Percentiles rank a stretch among this genome's conserved stretches.
These are phyloP conservation scores for Periconia sp. DNA, from an alignment of 2,329 filamentous ascomycete species.

Conservation along the genomic window DNA sequence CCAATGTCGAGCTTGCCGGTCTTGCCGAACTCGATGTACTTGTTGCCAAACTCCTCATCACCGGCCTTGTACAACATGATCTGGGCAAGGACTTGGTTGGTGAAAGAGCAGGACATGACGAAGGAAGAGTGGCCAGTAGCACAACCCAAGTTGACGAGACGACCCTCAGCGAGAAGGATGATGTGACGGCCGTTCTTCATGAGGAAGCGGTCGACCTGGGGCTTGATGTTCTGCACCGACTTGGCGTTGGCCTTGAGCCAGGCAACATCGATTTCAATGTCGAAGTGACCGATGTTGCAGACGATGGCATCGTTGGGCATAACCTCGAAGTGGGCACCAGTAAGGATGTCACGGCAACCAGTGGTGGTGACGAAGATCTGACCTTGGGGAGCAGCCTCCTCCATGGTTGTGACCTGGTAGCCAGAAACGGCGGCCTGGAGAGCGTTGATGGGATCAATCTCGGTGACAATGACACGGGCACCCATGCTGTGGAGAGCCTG, in stretches of 20 bases:
- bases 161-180: conserved; percentile 97
- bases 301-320: conserved; percentile 99
- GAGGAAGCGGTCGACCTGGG: conserved; percentile 96
- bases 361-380: conserved; percentile 99
- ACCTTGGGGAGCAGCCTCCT: conserved; percentile 83
- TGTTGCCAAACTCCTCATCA: conserved; percentile 83
- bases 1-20: conserved; percentile 85
- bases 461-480: conserved; percentile 92
- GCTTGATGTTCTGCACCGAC: conserved; percentile 98
- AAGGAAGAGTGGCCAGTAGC: conserved; percentile 99
- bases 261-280: conserved; percentile 99
- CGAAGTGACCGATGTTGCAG: conserved; percentile 99
- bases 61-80: conserved; percentile 96
- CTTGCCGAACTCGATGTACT: conserved; percentile 96
- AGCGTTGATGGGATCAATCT: conserved; percentile 99
- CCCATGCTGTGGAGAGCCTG: conserved; percentile 96
- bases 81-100: conserved; percentile 99
- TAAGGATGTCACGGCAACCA: conserved; percentile 96
- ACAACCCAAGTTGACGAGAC: conserved; percentile 98
- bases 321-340: conserved; percentile 85
- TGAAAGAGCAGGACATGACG: conserved; percentile 99
- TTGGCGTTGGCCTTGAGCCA: conserved; percentile 98
- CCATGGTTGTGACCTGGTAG: conserved; percentile 97
- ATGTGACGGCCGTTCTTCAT: conserved; percentile 95
- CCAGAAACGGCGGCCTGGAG: conserved; percentile 97